Evolutionary conservation across 257 asterid genomes (phyloP), one percentile per base, ranked within the genome.

Genomic region (Plectranthus barbatus): DNA sequence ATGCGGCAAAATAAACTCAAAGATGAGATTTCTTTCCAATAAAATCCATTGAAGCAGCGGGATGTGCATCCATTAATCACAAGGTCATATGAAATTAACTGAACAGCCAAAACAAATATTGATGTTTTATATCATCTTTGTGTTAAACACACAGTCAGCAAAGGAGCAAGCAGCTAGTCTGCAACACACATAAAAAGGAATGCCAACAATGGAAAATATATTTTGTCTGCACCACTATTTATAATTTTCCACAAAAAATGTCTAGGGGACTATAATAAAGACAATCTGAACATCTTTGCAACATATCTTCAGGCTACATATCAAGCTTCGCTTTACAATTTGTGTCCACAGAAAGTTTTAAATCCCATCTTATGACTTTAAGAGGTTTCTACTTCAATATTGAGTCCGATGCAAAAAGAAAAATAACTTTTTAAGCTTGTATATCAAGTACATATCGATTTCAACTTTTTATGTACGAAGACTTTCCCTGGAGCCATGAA

Each of bases 1-100:
- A 73, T 41, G 59, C 67, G 63, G 49, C 48, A 51, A 62, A 58
- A 68, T 70, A 71, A 71, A 41, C 57, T 55, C n/a, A 64, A 15
- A 63, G 47, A 59, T 58, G 59, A 34, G 56, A 53, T 39, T 50
- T 39, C 39, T 62, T 18, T 51, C 69, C 40, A 24, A 46, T 36
- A 34, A 50, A 57, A 34, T 21, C 14, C 5, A 7, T 13, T 6
- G 24, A 60, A 37, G 19, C 31, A 49, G 41, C 53, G 52, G 54
- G 20, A 56, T 56, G 13, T 26, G 58, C 20, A 47, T 45, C 50
- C 20, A 56, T 49, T 42, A 44, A 34, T 21, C 17, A 47, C 42
- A 66, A 42, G 68, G 41, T 53, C 48, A 48, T 23, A 42, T 44
- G 67, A 60, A 40, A n/a, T 31, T 31, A 7, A 42, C 62, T 55